Percentiles rank a stretch among this genome's conserved stretches.
Conservation (phyloP, 257 asterid genomes). For the Solanum tarijense region DNA sequence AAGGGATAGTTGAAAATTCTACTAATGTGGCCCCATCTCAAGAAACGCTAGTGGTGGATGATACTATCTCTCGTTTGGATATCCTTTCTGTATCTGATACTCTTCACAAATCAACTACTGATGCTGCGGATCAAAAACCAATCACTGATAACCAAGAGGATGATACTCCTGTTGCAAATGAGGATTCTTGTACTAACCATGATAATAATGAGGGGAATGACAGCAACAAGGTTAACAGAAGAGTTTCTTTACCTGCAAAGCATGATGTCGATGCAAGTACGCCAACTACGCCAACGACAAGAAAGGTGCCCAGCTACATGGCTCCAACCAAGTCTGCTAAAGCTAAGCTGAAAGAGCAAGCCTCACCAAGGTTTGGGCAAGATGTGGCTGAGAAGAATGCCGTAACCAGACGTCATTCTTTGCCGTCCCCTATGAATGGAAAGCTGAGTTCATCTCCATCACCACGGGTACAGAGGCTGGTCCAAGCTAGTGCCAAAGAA, state of each 20-base stretch:
- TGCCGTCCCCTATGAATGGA: conserved; percentile 37
- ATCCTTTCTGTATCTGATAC: not conserved
- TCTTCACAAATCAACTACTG: not conserved
- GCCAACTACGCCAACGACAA: conserved; percentile 7
- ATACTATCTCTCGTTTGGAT: not conserved
- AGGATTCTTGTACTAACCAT: conserved; percentile 15
- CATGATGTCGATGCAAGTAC: conserved; percentile 12
- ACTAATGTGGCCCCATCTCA: not conserved
- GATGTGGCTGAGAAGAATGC: conserved; percentile 30
- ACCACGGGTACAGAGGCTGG: conserved; percentile 34
- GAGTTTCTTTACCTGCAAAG: conserved; percentile 33
- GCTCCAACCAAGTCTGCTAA: conserved; percentile 48
- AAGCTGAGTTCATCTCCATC: conserved; percentile 43
- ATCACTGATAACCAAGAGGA: conserved; percentile 4
- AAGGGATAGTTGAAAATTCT: not conserved
- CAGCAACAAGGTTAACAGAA: conserved; percentile 18
- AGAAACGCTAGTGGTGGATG: not conserved
- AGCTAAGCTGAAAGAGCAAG: conserved; percentile 40
- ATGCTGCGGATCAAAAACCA: not conserved
- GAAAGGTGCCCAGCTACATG: conserved; percentile 53
- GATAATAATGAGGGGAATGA: conserved; percentile 17
- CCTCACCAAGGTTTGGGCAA: conserved; percentile 35
- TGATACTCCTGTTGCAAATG: not conserved
- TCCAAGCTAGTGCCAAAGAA: conserved; percentile 39
- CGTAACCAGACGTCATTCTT: conserved; percentile 33